phyloP scores from a whole-genome alignment of 371 early-diverging fungal species.

The Apophysomyces sp. region DNA sequence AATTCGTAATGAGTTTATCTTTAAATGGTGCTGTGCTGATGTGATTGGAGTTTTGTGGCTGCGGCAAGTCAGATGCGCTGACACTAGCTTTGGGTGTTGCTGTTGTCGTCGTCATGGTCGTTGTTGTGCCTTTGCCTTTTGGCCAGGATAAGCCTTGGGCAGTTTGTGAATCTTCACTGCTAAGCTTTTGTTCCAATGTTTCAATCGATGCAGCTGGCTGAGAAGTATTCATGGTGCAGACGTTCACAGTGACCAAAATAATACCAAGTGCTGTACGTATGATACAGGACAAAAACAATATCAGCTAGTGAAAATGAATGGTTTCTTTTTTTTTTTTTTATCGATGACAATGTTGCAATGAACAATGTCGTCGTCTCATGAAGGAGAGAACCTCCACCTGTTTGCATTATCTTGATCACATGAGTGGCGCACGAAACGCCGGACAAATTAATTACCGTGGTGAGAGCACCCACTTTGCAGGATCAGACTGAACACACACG shows the following conservation, averaged over 20 bases:
- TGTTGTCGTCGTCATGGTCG: slow-evolving; percentile 4
- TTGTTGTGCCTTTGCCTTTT: neutral
- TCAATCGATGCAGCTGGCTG: neutral
- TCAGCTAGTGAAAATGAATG: neutral
- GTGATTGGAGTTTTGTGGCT: slow-evolving; percentile 50
- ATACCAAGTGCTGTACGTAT: neutral
- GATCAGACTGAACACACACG: too few relatives aligned
- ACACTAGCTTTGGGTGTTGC: neutral
- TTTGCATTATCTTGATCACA: neutral
- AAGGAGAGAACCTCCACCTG: neutral
- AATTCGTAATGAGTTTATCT: slow-evolving; percentile 48
- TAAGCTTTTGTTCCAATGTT: neutral
- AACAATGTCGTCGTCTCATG: neutral
- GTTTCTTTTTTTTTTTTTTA: neutral
- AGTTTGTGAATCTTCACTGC: neutral
- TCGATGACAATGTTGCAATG: neutral
- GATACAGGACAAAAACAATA: neutral
- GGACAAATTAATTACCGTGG: neutral
- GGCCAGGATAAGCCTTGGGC: neutral
- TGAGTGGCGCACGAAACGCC: neutral
- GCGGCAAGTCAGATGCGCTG: slow-evolving; percentile 28
- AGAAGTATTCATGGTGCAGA: neutral
- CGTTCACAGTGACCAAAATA: neutral
- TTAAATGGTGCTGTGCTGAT: slow-evolving; percentile 43
- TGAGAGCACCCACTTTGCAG: too few relatives aligned